Base-by-base conservation (phyloP, 495 filamentous ascomycete species). In the Hypomontagnella monticulosa region DNA sequence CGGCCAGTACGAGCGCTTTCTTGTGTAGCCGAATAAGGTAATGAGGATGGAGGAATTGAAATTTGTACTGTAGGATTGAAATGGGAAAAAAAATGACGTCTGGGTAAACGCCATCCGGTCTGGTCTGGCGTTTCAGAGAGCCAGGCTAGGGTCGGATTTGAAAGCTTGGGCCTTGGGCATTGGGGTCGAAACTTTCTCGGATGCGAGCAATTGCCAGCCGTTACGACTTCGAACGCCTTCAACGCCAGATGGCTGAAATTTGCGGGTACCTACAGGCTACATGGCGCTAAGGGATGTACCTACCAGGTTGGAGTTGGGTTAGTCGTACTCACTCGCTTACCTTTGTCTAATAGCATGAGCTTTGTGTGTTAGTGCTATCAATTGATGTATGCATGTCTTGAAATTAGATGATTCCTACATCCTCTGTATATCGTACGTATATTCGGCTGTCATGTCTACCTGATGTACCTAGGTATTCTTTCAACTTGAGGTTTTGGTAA, bases 11-110 rank as follows among this genome's bases (percentile, higher is more conserved):
- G 46, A 9, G 14, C 46, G 32, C 18, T 5, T 18, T 56, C 33
- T 50, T 5, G 49, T 30, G 19, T 50, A 30, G 11, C 9, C 48
- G 46, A 36, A 20, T 27, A 19, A 16, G 30, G 36, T 38, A 60
- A 55, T 16, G 34, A 57, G 36, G 56, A 57, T 64, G 60, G 54
- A 64, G 61, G 66, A 46, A 57, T 56, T 60, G 43, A 36, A 43
- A 41, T 3, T 11, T 20, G 38, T 53, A 48, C 42, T 59, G 43
- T 7, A 43, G 55, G 40, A 37, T 30, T 32, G 19, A 14, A 57
- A 38, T 14, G 10, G n/a, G 36, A 38, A 9, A 65, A 57, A 68
- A 73, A 64, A 70, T 73, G 71, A 73, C 71, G 71, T 73, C 68
- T 73, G 46, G 57, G 50, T 42, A 64, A 63, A 52, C 37, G 54